These are phyloP conservation scores for Dactylorhiza incarnata DNA, from an alignment of 106 monocot genomes.

Conservation along the genomic window DNA sequence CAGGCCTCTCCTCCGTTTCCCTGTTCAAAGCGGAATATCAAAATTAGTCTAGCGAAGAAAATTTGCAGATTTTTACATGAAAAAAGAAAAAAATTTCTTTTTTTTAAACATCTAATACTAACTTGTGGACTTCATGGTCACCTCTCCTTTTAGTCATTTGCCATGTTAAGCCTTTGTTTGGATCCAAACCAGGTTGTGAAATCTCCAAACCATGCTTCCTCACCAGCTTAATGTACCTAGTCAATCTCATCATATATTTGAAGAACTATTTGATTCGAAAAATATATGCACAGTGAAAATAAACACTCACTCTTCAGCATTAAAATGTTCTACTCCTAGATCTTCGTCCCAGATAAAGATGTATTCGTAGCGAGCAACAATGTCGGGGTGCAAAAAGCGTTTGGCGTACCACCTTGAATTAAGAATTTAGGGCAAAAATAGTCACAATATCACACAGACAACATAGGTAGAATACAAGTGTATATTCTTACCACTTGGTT, in stretches of 20 bases:
- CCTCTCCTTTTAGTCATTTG: conserved; percentile 50
- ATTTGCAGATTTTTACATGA: neutral
- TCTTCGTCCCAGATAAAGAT: conserved; percentile 70
- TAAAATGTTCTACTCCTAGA: conserved; percentile 52
- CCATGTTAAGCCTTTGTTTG: conserved; percentile 46
- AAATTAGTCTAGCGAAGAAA: neutral
- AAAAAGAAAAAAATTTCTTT: neutral
- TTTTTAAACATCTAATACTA: conserved; percentile 7
- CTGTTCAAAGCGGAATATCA: conserved; percentile 12
- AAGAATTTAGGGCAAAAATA: neutral
- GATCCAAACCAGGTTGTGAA: conserved; percentile 56
- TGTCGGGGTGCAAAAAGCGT: conserved; percentile 55
- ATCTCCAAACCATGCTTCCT: conserved; percentile 51
- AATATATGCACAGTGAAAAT: neutral
- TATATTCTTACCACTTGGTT: conserved; percentile 40
- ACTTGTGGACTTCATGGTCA: conserved; percentile 56
- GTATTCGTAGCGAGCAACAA: conserved; percentile 44
- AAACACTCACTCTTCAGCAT: conserved; percentile 45
- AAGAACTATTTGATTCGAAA: neutral
- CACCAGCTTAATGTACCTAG: conserved; percentile 46
- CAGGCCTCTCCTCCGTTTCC: conserved; percentile 44
- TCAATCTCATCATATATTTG: neutral
- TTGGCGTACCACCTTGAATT: conserved; percentile 49
- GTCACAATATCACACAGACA: neutral
- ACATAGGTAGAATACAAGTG: neutral